Conservation (phyloP, 805 yeast species). For the Barnettozyma populi region DNA sequence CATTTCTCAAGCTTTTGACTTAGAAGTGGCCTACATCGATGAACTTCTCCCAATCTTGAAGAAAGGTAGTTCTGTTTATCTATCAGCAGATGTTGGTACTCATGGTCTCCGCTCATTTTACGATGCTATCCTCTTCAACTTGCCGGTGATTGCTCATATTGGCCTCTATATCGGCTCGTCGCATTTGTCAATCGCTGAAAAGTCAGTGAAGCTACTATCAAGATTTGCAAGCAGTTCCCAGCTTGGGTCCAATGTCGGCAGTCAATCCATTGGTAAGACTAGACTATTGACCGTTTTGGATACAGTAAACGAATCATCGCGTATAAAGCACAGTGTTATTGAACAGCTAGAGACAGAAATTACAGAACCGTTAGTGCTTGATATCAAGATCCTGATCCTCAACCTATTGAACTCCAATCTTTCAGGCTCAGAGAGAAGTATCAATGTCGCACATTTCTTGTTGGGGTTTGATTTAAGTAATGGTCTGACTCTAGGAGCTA, state of each 20-base stretch:
- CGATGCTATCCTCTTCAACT: constrained; percentile 65
- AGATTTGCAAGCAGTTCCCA: constrained; percentile 44
- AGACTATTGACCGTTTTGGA: constrained; percentile 66
- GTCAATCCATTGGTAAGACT: constrained; percentile 42
- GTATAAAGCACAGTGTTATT: constrained; percentile 69
- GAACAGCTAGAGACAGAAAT: constrained; percentile 54
- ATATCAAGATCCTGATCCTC: constrained; percentile 52
- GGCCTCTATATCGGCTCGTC: constrained; percentile 68
- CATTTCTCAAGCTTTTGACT: constrained; percentile 38
- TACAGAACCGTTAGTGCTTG: constrained; percentile 34
- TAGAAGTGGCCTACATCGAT: constrained; percentile 58
- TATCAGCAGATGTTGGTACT: constrained; percentile 39
- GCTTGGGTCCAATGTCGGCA: constrained; percentile 33
- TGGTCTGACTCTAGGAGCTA: constrained; percentile 44
- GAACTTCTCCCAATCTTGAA: constrained; percentile 47
- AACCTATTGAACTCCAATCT: constrained; percentile 51
- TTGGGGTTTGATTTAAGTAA: constrained; percentile 63
- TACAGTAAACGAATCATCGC: constrained; percentile 70
- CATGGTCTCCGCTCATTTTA: constrained; percentile 60
- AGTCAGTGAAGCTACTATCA: constrained; percentile 48
- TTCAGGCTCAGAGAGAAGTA: constrained; percentile 33
- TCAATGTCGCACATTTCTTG: constrained; percentile 65
- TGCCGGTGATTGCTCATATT: constrained; percentile 68
- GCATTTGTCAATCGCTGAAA: constrained; percentile 43
- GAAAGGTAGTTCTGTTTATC: constrained; percentile 28